Conservation (phyloP, 768 basidiomycete species). For the Holtermanniella nyarrowii region DNA sequence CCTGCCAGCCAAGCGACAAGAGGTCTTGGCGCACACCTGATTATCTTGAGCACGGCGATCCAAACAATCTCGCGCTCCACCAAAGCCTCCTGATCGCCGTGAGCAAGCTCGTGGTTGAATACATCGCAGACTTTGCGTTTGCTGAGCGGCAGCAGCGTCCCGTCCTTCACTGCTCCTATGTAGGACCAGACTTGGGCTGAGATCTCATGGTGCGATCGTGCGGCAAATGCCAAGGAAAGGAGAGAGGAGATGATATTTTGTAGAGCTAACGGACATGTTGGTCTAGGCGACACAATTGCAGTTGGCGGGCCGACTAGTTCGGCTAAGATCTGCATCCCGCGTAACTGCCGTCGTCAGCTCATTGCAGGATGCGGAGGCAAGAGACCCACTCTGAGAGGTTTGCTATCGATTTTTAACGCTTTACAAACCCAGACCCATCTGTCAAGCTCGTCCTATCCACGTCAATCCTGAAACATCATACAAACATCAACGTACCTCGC, state of each 20-base stretch:
- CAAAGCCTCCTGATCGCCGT: not conserved
- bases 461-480: not conserved
- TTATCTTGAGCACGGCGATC: conserved; percentile 12
- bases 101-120: not conserved
- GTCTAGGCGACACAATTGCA: too few relatives aligned
- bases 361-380: too few relatives aligned
- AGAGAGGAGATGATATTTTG: conserved; percentile 11
- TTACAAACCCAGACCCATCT: conserved; percentile 29
- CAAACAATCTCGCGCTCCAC: conserved; percentile 28
- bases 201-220: not conserved
- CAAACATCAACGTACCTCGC: conserved; percentile 4
- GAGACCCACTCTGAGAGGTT: conserved; percentile 12
- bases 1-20: conserved; percentile 19
- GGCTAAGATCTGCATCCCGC: conserved; percentile 20
- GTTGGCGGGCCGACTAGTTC: conserved; percentile 21
- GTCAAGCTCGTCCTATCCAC: conserved; percentile 18
- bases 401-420: conserved; percentile 16
- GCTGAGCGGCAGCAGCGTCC: not conserved
- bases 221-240: conserved; percentile 13
- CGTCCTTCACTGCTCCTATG: not conserved
- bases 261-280: too few relatives aligned
- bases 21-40: not conserved
- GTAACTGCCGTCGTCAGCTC: too few relatives aligned
- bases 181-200: not conserved
- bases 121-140: not conserved